Base-by-base conservation (phyloP, 1,284 basidiomycete genomes). In the Rhodotorula sp. region DNA sequence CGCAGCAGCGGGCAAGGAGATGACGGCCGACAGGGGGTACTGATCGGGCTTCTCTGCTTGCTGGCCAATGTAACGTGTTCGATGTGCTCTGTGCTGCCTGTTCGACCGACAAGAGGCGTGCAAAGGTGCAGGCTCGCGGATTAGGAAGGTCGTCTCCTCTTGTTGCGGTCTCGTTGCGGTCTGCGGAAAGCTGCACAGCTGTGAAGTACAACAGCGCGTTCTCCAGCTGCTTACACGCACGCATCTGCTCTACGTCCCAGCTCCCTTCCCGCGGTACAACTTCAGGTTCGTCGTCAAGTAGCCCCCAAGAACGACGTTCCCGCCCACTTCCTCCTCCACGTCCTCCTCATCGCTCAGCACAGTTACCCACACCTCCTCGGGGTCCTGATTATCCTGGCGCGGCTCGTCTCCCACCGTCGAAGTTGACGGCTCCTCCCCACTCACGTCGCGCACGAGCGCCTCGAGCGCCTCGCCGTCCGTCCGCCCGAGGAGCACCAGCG, bases 251-350 rank as follows among this genome's bases (percentile, higher is more conserved):
- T 36, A 36, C 19, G 32, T 22, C 27, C 25, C 46, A 9, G 17
- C 29, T 3, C 2, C 36, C 13, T 25, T 21, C 12, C 37, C 41
- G 22, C 67, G 54, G 15, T 54, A 61, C 58, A 77, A 54, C 54
- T 64, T 72, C 36, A 73, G 41, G 59, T 75, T 74, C 39, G 66
- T 19, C 9, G 71, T 65, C 8, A 57, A 15, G 39, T 74, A 75
- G 3, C 74, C 71, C 0, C 75, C 75, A 7, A 74, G 53, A 44
- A 76, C 39, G 29, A 73, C 25, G 9, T 61, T 62, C 2, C 60
- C 66, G 13, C 57, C 34, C 34, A 66, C 53, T 57, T 63, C 56
- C 39, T 77, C 75, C 58, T 80, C 79, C 66, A 81, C 78, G 27
- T 51, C 53, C 72, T 66, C 63, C 66, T 67, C 48, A n/a, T 61